A percentile compares a stretch with the other conserved stretches of the same genome.
phyloP scores from a whole-genome alignment of 2,329 filamentous ascomycete genomes.

The Alternaria triticina region DNA sequence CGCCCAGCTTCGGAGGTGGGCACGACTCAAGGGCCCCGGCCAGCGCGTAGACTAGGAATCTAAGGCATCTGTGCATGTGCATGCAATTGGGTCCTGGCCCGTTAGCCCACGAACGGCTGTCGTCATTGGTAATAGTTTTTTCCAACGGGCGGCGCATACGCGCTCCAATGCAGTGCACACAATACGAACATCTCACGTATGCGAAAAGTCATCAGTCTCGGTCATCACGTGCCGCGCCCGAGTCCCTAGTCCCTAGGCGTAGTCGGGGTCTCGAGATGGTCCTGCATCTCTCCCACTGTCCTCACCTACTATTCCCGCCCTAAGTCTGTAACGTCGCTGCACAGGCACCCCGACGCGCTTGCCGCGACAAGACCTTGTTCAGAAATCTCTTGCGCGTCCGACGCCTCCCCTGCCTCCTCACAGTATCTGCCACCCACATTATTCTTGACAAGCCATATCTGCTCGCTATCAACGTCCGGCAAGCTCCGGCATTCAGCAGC shows the following conservation, averaged over 20 bases:
- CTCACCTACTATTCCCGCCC: conserved; percentile 12
- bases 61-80: conserved; percentile 21
- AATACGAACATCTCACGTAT: conserved; percentile 8
- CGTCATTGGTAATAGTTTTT: conserved; percentile 22
- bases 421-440: conserved; percentile 4
- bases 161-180: conserved; percentile 18
- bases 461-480: conserved; percentile 21
- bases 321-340: conserved; percentile 20
- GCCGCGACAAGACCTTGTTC: conserved; percentile 25
- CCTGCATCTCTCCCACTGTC: conserved; percentile 6
- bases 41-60: conserved; percentile 20
- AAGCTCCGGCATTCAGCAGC: conserved; percentile 34
- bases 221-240: conserved; percentile 24
- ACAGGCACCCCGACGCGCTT: conserved; percentile 27
- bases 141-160: conserved; percentile 18
- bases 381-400: conserved; percentile 22
- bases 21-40: conserved; percentile 25
- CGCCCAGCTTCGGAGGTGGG: neutral
- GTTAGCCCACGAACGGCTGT: conserved; percentile 22
- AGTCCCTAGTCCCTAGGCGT: neutral
- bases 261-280: neutral
- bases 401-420: conserved; percentile 17
- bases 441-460: conserved; percentile 10
- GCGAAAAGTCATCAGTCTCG: conserved; percentile 17
- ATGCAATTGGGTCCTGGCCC: conserved; percentile 24